Percentiles rank a stretch among this genome's conserved stretches.
phyloP scores from a whole-genome alignment of 306 rosid species.

The Prunus campanulata region DNA sequence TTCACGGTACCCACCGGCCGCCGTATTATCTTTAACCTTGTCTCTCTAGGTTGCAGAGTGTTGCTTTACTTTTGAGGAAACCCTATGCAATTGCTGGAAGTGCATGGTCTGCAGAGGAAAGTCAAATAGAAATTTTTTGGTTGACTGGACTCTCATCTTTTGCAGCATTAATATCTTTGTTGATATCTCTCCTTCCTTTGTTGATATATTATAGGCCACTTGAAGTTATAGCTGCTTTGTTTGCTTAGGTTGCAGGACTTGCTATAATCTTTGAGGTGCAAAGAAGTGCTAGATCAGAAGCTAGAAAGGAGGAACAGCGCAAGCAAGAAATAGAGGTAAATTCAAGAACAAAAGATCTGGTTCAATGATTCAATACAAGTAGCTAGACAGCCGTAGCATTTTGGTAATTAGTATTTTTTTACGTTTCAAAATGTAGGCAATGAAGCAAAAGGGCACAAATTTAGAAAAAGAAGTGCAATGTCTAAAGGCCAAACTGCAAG shows the following conservation, averaged over 20 bases:
- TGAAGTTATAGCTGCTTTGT: neutral
- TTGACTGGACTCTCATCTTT: neutral
- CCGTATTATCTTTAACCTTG: neutral
- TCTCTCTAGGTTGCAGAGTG: neutral
- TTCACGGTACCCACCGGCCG: constrained; percentile 4
- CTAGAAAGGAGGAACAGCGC: constrained; percentile 11
- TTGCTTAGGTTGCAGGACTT: constrained; percentile 18
- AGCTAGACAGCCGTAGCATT: neutral
- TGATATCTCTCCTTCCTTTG: neutral
- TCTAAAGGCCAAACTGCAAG: constrained; percentile 7
- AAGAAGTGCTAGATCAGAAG: constrained; percentile 10
- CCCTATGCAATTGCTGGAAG: neutral
- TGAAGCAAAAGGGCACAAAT: neutral
- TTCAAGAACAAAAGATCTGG: neutral
- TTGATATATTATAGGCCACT: neutral
- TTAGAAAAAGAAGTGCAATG: neutral
- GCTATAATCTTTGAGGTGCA: constrained; percentile 9
- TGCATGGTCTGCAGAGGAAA: neutral
- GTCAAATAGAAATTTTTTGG: neutral
- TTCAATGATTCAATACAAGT: neutral
- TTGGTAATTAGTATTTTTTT: neutral
- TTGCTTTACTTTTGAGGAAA: neutral
- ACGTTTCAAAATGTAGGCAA: constrained; percentile 6
- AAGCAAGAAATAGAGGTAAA: constrained; percentile 12
- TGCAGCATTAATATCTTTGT: neutral